phyloP scores from a whole-genome alignment of 2,329 filamentous ascomycete species.

The Graphilbum fragrans region DNA sequence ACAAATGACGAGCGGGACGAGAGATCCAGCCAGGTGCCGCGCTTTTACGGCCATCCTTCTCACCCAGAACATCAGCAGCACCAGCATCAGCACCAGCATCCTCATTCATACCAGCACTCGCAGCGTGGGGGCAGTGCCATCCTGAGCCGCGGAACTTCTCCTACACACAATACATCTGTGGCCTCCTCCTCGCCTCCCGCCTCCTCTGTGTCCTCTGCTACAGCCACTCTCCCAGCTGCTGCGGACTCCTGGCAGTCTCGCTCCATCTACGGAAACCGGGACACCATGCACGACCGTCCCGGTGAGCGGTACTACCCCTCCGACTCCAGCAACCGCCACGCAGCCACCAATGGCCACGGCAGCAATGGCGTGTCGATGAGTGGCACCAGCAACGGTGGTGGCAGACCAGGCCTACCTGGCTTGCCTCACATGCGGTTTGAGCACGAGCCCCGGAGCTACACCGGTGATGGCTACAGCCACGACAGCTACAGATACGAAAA shows the following conservation, averaged over 20 bases:
- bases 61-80: slow-evolving; percentile 6
- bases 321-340: neutral
- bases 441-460: slow-evolving; percentile 20
- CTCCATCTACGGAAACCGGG: too few relatives aligned
- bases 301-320: too few relatives aligned
- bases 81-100: neutral
- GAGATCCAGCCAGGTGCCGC: slow-evolving; percentile 31
- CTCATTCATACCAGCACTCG: too few relatives aligned
- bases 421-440: slow-evolving; percentile 27
- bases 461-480: slow-evolving; percentile 21
- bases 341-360: neutral
- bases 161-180: neutral
- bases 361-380: slow-evolving; percentile 5
- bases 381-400: slow-evolving; percentile 7
- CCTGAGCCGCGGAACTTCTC: neutral
- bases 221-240: neutral
- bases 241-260: neutral
- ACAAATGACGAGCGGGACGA: slow-evolving; percentile 29
- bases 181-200: neutral
- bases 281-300: too few relatives aligned
- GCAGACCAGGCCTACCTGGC: slow-evolving; percentile 20
- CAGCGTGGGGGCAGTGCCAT: too few relatives aligned
- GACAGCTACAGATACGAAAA: neutral
- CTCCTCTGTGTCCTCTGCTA: neutral
- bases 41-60: slow-evolving; percentile 24